A percentile compares a stretch with the other conserved stretches of the same genome.
These are phyloP conservation scores for Blepharisma stoltei DNA, from an alignment of 73 alveolate species.

Conservation along the genomic window DNA sequence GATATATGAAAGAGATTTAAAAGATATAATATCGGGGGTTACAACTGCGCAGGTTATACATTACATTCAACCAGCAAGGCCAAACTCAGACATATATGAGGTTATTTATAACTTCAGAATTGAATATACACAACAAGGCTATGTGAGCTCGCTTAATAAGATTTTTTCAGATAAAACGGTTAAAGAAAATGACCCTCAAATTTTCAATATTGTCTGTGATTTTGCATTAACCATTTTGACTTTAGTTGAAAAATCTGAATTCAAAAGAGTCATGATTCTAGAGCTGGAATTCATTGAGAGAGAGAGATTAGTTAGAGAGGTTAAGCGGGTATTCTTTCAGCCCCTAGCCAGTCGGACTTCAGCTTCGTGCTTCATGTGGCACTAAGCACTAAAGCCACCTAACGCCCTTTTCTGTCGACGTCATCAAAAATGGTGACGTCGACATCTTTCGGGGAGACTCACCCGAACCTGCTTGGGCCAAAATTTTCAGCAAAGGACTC, in stretches of 20 bases:
- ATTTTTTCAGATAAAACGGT: not conserved
- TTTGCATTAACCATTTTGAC: not conserved
- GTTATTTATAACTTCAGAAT: conserved; percentile 3
- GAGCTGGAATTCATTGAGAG: not conserved
- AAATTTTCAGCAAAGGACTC: too few relatives aligned
- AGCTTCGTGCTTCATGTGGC: too few relatives aligned
- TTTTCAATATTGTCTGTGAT: not conserved
- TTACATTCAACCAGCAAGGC: conserved; percentile 13
- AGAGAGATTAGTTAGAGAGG: too few relatives aligned
- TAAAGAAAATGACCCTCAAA: not conserved
- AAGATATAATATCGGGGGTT: not conserved
- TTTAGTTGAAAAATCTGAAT: not conserved
- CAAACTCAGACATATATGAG: not conserved
- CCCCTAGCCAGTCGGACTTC: too few relatives aligned
- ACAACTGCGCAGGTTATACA: not conserved
- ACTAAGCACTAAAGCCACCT: too few relatives aligned
- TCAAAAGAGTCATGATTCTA: conserved; percentile 14
- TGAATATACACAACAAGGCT: not conserved
- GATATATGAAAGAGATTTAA: not conserved
- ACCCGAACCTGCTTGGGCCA: too few relatives aligned
- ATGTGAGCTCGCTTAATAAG: not conserved
- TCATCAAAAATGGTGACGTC: too few relatives aligned
- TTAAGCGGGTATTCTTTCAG: too few relatives aligned
- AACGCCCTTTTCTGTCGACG: too few relatives aligned
- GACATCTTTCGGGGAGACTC: too few relatives aligned